Base-by-base conservation (phyloP, 2,329 filamentous ascomycete species). In the Fusarium redolens region DNA sequence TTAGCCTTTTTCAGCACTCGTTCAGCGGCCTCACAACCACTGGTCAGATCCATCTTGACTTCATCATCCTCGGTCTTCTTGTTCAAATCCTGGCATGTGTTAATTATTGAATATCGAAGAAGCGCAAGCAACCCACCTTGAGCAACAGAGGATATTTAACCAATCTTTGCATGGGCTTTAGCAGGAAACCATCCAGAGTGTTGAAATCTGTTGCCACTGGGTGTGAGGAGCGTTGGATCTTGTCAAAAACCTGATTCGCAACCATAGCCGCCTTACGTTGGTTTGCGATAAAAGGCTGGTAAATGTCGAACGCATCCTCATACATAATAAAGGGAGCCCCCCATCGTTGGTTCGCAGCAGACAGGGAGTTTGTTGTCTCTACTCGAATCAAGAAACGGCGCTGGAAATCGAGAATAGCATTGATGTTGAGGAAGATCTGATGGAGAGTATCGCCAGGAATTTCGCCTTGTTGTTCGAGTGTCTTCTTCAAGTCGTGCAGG, bases 261-360 rank as follows among this genome's bases (percentile, higher is more conserved):
- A 93, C 89, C 74, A 92, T 89, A 59, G 96, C 95, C 65, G 96
- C 97, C 79, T 94, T 95, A 75, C 94, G 91, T 83, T 98, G 96
- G 79, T 99, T 99, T 38, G 96, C 94, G 76, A 98, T 98, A 78
- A 98, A 99, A 4, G 95, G 95, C 78, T 97, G 94, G 81, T 99
- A 99, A 68, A 97, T 95, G 70, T 92, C 91, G 81, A 99, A 98
- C 0, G 91, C 90, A 66, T 96, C 93, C 80, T 96, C 94, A 79
- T 96, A 95, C 18, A 91, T 86, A 18, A 93, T 88, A 79, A 98
- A 98, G 0, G 97, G 90, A n/a, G 91, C 88, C n/a, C 96, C 96
- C 96, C 96, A 99, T 80, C 96, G 93, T 81, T 99, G 96, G 69
- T 90, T 87, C 7, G 88, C 84, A 69, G 92, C 88, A 1, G 93